Evolutionary conservation across 345 rosid species (phyloP), one percentile per base, ranked within the genome.

Genomic region (Euphorbia lathyris): DNA sequence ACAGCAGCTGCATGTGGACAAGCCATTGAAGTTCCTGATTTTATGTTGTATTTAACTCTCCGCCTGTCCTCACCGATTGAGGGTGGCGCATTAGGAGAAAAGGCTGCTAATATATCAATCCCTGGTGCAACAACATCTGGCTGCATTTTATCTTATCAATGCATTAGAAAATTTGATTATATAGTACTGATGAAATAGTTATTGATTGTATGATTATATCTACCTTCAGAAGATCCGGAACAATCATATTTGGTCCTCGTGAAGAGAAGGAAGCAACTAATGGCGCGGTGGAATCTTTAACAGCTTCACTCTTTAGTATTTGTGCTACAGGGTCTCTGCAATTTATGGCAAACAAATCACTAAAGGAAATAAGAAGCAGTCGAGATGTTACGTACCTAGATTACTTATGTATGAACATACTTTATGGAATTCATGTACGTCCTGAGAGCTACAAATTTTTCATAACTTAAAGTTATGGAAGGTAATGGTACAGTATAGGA

Each of bases 1-100:
- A 29, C 64, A 23, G 53, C 72, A 25, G 72, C 64, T 16, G 52
- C 82, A 73, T 84, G 87, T 14, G 87, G 85, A 64, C 85, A 84
- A 36, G 83, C 47, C 86, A 85, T 77, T 14, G 84, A 85, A 19
- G 86, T 85, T n/a, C 84, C 86, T 20, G 81, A 78, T 50, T 63
- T 0, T 62, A 82, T 48, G 62, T 38, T 75, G 75, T 58, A 84
- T 16, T 26, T 78, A 9, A 53, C 77, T 42, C 51, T 38, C 70
- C 81, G 64, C n/a, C 30, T 51, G 71, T 82, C 79, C 38, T 0
- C 34, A 27, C 10, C 2, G 5, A 1, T 17, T 25, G 55, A 36
- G 7, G 72, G 72, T 17, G 63, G 9, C 16, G 17, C 13, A 68
- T 8, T 38, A 3, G 71, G 76, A 64, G 86, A 69, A 58, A 0